Conservation (phyloP, 345 rosid species). For the Cardamine occulta region DNA sequence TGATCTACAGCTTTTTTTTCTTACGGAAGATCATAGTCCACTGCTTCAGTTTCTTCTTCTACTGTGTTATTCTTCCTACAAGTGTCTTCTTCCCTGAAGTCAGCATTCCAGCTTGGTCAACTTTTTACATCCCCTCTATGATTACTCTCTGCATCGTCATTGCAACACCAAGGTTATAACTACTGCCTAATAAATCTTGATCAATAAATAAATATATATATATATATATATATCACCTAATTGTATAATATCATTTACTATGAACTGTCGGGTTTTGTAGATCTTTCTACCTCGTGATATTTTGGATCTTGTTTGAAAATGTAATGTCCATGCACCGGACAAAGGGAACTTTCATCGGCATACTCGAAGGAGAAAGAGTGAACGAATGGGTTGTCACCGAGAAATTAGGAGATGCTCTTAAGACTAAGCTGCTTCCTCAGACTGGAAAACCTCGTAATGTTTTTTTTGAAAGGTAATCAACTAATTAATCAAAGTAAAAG, state of each 20-base stretch:
- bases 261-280: constrained; percentile 32
- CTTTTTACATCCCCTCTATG: constrained; percentile 37
- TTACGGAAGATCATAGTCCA: constrained; percentile 44
- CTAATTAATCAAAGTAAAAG: not conserved
- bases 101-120: constrained; percentile 43
- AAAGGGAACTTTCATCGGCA: constrained; percentile 62
- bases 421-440: constrained; percentile 46
- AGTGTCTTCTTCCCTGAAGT: constrained; percentile 40
- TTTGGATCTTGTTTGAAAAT: constrained; percentile 61
- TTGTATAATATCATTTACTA: not conserved
- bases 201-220: not conserved
- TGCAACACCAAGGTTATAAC: constrained; percentile 38
- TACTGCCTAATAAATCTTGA: not conserved
- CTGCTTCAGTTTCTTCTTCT: constrained; percentile 40
- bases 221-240: not conserved
- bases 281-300: constrained; percentile 55
- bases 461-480: constrained; percentile 59
- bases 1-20: constrained; percentile 42
- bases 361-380: constrained; percentile 76
- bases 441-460: constrained; percentile 50
- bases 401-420: constrained; percentile 75
- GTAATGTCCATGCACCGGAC: constrained; percentile 63
- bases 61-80: constrained; percentile 41
- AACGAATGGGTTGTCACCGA: constrained; percentile 95
- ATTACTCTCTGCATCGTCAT: constrained; percentile 34